phyloP scores from a whole-genome alignment of 2,329 filamentous ascomycete species.

The Allantophomopsis cytisporea region DNA sequence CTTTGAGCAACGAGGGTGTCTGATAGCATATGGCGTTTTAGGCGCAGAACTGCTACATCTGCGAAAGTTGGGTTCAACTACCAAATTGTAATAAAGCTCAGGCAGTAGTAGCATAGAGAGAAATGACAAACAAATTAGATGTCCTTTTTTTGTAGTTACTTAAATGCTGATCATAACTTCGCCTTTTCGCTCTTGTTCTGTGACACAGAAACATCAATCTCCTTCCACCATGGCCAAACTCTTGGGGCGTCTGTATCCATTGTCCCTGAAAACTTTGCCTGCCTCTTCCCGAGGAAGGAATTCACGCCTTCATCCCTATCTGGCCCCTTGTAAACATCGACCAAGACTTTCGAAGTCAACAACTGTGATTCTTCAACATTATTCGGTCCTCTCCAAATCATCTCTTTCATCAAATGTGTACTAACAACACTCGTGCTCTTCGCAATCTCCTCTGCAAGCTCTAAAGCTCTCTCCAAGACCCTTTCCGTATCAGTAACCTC shows the following conservation, averaged over 20 bases:
- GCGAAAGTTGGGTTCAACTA: too few species aligned
- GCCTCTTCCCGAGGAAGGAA: constrained; percentile 47
- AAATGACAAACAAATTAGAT: too few species aligned
- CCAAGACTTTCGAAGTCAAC: constrained; percentile 52
- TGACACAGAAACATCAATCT: too few species aligned
- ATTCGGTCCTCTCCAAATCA: constrained; percentile 48
- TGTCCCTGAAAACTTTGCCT: constrained; percentile 39
- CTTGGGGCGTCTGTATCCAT: constrained; percentile 38
- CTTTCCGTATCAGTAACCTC: constrained; percentile 45
- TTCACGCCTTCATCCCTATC: constrained; percentile 48
- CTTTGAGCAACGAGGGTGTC: neutral
- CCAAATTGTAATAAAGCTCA: too few species aligned
- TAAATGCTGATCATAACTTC: too few species aligned
- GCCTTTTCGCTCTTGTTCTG: too few species aligned
- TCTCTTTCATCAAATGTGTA: constrained; percentile 53
- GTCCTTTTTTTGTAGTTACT: too few species aligned
- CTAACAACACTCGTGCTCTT: constrained; percentile 51
- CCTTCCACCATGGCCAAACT: constrained; percentile 46
- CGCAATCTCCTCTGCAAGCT: constrained; percentile 52
- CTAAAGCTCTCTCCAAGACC: constrained; percentile 51
- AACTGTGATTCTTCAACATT: constrained; percentile 58
- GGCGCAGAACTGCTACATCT: neutral
- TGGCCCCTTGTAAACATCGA: constrained; percentile 37
- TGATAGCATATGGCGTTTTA: neutral
- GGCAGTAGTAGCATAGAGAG: too few species aligned